A percentile compares a stretch with the other conserved stretches of the same genome.
Evolutionary conservation across 805 yeast genomes (phyloP).

Genomic region (Candida parachauliodes): DNA sequence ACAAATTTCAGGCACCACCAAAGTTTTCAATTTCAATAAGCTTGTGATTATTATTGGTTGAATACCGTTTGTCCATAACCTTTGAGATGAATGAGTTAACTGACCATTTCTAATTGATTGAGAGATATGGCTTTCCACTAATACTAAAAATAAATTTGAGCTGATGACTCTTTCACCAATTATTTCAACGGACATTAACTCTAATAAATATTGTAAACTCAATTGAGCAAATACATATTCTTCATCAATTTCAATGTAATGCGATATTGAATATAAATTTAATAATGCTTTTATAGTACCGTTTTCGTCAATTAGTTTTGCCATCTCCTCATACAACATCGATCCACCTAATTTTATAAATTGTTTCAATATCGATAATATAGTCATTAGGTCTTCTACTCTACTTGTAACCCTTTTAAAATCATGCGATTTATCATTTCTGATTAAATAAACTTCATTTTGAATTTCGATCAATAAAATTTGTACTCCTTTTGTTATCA

Average conservation of each 20-base stretch:
- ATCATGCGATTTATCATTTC: slow-evolving; percentile 28
- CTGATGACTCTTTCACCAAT: slow-evolving; percentile 66
- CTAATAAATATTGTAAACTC: slow-evolving; percentile 63
- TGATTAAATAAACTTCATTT: slow-evolving; percentile 46
- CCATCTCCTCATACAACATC: slow-evolving; percentile 46
- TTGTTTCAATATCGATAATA: slow-evolving; percentile 61
- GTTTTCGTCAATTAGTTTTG: slow-evolving; percentile 49
- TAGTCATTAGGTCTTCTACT: slow-evolving; percentile 61
- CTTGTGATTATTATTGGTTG: slow-evolving; percentile 62
- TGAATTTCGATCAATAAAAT: slow-evolving; percentile 57
- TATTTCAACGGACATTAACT: slow-evolving; percentile 55
- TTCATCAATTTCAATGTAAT: slow-evolving; percentile 52
- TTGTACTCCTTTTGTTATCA: slow-evolving; percentile 65
- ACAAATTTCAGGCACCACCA: slow-evolving; percentile 61
- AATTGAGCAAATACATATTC: slow-evolving; percentile 73
- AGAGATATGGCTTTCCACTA: slow-evolving; percentile 75
- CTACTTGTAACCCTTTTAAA: slow-evolving; percentile 38
- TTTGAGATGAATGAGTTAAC: slow-evolving; percentile 48
- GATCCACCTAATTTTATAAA: slow-evolving; percentile 48
- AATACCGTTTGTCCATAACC: slow-evolving; percentile 83
- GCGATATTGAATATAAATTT: slow-evolving; percentile 66
- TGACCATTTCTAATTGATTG: slow-evolving; percentile 62
- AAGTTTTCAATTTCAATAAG: slow-evolving; percentile 59
- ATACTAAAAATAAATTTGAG: slow-evolving; percentile 59
- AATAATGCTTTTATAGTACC: slow-evolving; percentile 62